Percentiles rank a stretch among this genome's conserved stretches.
Evolutionary conservation across 768 basidiomycete genomes (phyloP).

Genomic region (Leccinum uliginosum): DNA sequence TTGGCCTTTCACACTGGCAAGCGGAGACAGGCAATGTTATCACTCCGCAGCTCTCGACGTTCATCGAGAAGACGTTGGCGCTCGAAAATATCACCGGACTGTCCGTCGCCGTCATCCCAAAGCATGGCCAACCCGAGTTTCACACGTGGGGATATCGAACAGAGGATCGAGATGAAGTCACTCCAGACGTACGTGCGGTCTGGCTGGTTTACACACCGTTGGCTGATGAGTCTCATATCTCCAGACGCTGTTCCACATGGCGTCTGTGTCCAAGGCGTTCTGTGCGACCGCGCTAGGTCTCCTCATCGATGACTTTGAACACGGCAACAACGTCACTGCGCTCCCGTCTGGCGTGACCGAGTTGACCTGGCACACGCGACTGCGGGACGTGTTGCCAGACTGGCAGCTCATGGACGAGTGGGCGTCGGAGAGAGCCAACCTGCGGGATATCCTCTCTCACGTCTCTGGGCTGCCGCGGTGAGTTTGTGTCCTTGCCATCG

Average conservation of each 20-base stretch:
- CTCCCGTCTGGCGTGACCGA: slow-evolving; percentile 29
- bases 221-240: neutral
- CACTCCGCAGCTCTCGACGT: slow-evolving; percentile 15
- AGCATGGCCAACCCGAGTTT: slow-evolving; percentile 26
- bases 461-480: slow-evolving; percentile 38
- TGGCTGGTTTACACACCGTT: neutral
- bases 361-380: slow-evolving; percentile 35
- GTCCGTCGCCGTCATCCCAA: slow-evolving; percentile 26
- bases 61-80: slow-evolving; percentile 17
- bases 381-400: slow-evolving; percentile 33
- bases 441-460: slow-evolving; percentile 39
- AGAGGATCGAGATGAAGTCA: slow-evolving; percentile 32
- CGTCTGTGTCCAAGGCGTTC: slow-evolving; percentile 39
- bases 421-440: slow-evolving; percentile 33
- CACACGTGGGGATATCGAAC: slow-evolving; percentile 34
- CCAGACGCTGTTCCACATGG: slow-evolving; percentile 36
- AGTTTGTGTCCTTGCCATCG: neutral
- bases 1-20: neutral
- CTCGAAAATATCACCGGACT: slow-evolving; percentile 28
- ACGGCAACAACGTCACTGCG: slow-evolving; percentile 31
- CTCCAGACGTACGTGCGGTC: slow-evolving; percentile 26
- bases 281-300: slow-evolving; percentile 36
- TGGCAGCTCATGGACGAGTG: slow-evolving; percentile 40
- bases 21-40: slow-evolving; percentile 4
- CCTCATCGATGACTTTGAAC: slow-evolving; percentile 38